phyloP scores from a whole-genome alignment of 805 yeast species.

The Saccharomycopsis guyanensis region DNA sequence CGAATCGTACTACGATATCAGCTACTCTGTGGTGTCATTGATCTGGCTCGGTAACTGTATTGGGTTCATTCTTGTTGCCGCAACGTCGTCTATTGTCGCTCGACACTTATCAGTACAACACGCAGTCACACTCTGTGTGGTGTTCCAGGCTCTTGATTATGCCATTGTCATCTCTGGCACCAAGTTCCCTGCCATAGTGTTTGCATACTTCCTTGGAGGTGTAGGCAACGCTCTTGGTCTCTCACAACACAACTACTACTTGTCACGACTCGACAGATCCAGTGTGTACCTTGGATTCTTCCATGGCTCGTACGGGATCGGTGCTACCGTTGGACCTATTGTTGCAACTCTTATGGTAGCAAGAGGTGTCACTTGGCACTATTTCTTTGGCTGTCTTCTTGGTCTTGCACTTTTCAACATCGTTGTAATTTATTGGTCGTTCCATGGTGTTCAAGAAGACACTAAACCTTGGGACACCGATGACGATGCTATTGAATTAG shows the following conservation, averaged over 20 bases:
- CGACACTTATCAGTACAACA: slow-evolving; percentile 34
- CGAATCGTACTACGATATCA: slow-evolving; percentile 39
- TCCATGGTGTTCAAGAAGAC: slow-evolving; percentile 39
- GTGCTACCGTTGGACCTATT: slow-evolving; percentile 56
- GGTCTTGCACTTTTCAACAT: slow-evolving; percentile 33
- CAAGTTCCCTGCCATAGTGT: slow-evolving; percentile 39
- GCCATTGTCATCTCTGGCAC: slow-evolving; percentile 42
- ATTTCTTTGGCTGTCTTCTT: slow-evolving; percentile 45
- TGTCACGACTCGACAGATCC: slow-evolving; percentile 39
- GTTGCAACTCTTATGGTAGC: slow-evolving; percentile 48
- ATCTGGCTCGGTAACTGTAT: slow-evolving; percentile 52
- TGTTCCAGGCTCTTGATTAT: slow-evolving; percentile 34
- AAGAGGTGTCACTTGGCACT: slow-evolving; percentile 45
- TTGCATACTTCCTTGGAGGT: slow-evolving; percentile 52
- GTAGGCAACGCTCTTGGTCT: slow-evolving; percentile 43
- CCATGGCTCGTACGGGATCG: slow-evolving; percentile 59
- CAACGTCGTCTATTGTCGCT: slow-evolving; percentile 39
- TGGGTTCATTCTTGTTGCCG: slow-evolving; percentile 47
- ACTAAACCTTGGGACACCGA: slow-evolving; percentile 26
- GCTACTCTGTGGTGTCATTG: slow-evolving; percentile 47
- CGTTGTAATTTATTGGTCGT: slow-evolving; percentile 33
- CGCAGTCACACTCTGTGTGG: slow-evolving; percentile 34
- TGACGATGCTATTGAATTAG: slow-evolving; percentile 8
- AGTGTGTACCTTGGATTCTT: slow-evolving; percentile 44
- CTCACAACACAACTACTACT: slow-evolving; percentile 45